A percentile compares a stretch with the other conserved stretches of the same genome.
Conservation (phyloP, 495 filamentous ascomycete species). For the Tetracladium setigerum region DNA sequence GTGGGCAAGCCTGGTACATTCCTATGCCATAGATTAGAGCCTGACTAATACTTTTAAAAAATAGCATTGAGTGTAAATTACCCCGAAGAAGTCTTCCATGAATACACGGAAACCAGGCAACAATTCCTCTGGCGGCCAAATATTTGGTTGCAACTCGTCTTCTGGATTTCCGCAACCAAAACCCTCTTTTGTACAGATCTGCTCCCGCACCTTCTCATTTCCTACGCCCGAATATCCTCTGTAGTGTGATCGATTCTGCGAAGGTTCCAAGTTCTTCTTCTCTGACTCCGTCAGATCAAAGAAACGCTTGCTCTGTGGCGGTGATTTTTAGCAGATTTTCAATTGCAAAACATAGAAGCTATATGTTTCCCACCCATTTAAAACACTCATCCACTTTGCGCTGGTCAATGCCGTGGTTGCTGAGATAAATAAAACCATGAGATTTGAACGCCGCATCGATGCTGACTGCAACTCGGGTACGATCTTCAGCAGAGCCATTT, state of each 20-base stretch:
- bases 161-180: conserved; percentile 40
- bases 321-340: too few species aligned
- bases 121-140: conserved; percentile 51
- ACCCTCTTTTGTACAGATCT: neutral
- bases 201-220: too few species aligned
- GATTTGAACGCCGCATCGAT: neutral
- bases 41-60: neutral
- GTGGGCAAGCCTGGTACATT: neutral
- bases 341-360: neutral
- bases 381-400: neutral
- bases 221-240: too few species aligned
- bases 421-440: neutral
- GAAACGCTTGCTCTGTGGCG: neutral
- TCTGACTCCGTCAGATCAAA: neutral
- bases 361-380: neutral
- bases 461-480: neutral
- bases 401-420: neutral
- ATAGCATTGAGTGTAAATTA: neutral
- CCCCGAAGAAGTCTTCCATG: conserved; percentile 47
- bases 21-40: neutral
- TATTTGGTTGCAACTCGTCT: conserved; percentile 49
- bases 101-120: conserved; percentile 55
- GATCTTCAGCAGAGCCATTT: too few species aligned
- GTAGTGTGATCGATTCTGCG: too few species aligned
- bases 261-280: neutral